A percentile compares a stretch with the other conserved stretches of the same genome.
Conservation (phyloP, 192 early-diverging fungal genomes). For the Gonapodya sp. region DNA sequence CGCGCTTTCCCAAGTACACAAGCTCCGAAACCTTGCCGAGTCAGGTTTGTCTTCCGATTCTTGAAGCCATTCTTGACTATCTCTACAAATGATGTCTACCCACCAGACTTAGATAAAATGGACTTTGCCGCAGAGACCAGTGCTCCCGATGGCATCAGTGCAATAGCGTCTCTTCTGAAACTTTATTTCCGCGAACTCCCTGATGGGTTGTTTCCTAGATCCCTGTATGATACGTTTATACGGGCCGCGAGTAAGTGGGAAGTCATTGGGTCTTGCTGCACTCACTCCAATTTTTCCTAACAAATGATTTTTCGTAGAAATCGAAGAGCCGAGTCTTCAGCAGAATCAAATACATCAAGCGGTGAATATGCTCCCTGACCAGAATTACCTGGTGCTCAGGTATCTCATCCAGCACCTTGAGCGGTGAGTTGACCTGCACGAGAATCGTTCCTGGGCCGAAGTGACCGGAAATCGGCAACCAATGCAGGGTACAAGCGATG, state of each 20-base stretch:
- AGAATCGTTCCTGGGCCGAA: not conserved
- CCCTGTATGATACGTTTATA: not conserved
- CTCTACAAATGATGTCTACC: not conserved
- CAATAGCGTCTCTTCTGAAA: not conserved
- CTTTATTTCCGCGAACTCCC: constrained; percentile 8
- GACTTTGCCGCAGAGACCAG: not conserved
- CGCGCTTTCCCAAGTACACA: not conserved
- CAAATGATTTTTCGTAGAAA: not conserved
- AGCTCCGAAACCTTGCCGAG: not conserved
- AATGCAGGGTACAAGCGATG: not conserved
- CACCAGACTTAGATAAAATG: not conserved
- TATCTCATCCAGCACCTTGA: not conserved
- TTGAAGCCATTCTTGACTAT: not conserved
- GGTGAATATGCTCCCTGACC: not conserved
- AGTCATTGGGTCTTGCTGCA: not conserved
- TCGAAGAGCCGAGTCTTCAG: not conserved
- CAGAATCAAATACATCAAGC: not conserved
- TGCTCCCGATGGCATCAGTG: not conserved
- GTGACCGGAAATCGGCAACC: not conserved
- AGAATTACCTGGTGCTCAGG: not conserved
- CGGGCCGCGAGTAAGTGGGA: constrained; percentile 1
- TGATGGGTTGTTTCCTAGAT: not conserved
- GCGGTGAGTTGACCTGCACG: not conserved
- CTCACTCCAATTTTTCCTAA: not conserved
- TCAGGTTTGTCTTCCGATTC: not conserved